Evolutionary conservation across 2,329 filamentous ascomycete genomes (phyloP), one percentile per base, ranked within the genome.

Genomic region (Mycosphaerella sp.): DNA sequence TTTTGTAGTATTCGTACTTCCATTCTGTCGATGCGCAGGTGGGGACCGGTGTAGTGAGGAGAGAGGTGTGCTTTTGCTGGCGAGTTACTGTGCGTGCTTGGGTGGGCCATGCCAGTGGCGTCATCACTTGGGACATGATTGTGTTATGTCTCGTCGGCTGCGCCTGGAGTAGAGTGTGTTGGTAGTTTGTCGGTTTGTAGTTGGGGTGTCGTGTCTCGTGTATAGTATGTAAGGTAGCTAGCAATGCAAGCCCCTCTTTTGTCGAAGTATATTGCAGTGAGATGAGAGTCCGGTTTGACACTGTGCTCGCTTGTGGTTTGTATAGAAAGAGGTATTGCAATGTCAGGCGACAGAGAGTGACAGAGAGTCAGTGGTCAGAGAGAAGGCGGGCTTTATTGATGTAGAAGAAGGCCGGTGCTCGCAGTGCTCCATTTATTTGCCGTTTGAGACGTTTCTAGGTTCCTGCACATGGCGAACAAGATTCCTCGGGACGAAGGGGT

Each of bases 81-180:
- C 59, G 54, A 10, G 56, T 59, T 1, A 39, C 42, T 12, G 56
- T 60, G 31, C 56, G 49, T 56, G 55, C 42, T 51, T 58, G 56
- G 3, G 48, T 26, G 14, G 56, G 54, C 38, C 51, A 53, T n/a
- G 29, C 45, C n/a, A 32, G 21, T n/a, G 48, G 40, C 26, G 48
- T 23, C 32, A 51, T 23, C 26, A 51, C 48, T 34, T 51, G 23
- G 9, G 48, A 40, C 48, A 51, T 51, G 14, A 17, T 17, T 45
- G 47, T n/a, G 42, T 44, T 3, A 11, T 42, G n/a, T 42, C 17
- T 23, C 3, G 17, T n/a, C 12, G 34, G 34, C 12, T 5, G 9
- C 12, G 34, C 12, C 12, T n/a, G 9, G 7, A 9, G 7, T 34
- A 11, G 46, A 81, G 54, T 76, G 6, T 40, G 3, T 10, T 42